Percentiles rank a stretch among this genome's conserved stretches.
Evolutionary conservation across 164 flowering plant species (phyloP).

Genomic region (Vitis labrusca): DNA sequence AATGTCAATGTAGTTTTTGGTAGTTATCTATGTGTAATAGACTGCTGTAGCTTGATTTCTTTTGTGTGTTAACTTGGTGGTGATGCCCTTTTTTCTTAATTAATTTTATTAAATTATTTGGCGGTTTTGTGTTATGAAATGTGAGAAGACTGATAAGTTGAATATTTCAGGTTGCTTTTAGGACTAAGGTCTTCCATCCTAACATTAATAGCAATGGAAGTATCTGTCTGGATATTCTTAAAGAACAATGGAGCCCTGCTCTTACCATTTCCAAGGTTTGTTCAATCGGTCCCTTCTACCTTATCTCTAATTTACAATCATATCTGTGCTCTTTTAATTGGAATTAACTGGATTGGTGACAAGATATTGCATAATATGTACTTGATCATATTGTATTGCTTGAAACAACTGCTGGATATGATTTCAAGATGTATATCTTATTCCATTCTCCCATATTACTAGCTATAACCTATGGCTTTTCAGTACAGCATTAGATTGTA

Average conservation of each 20-base stretch:
- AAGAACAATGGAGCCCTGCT: conserved; percentile 48
- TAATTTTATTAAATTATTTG: too few species aligned
- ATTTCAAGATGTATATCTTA: too few species aligned
- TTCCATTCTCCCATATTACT: too few species aligned
- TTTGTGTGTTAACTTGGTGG: too few species aligned
- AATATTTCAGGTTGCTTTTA: conserved; percentile 36
- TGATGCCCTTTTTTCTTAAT: too few species aligned
- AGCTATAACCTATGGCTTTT: too few species aligned
- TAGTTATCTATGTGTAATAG: too few species aligned
- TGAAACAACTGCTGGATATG: neutral
- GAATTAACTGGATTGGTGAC: neutral
- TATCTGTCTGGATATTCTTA: conserved; percentile 41
- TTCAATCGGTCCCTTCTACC: neutral
- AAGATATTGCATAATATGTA: neutral
- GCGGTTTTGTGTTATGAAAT: neutral
- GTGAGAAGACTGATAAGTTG: neutral
- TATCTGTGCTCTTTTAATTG: neutral
- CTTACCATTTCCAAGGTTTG: conserved; percentile 40
- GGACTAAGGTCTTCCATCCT: conserved; percentile 46
- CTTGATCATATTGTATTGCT: neutral
- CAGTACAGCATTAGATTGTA: too few species aligned
- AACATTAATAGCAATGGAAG: conserved; percentile 44
- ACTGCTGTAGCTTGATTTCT: too few species aligned
- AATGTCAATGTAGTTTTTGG: too few species aligned
- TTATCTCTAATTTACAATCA: neutral